Base-by-base conservation (phyloP, 352 stramenopile species). In the Phytopythium vexans region DNA sequence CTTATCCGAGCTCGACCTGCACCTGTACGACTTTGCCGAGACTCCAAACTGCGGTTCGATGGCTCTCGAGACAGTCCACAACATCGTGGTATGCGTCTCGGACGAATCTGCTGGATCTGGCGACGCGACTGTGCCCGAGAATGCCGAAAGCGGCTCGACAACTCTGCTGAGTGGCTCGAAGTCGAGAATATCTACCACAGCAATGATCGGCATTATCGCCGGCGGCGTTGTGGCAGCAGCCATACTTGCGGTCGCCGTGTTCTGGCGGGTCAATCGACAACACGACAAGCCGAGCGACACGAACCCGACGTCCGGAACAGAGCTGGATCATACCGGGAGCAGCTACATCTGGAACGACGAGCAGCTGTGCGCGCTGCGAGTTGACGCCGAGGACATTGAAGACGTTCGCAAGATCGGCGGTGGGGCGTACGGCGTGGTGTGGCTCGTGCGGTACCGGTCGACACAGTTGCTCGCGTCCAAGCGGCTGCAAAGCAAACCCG, bases 371-470 rank as follows among this genome's bases (percentile, higher is more conserved):
- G 51, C 52, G 14, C 49, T 82, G 5, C 62, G 68, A 27, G 32
- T 85, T n/a, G 67, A 74, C 41, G 40, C 12, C 1, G 57, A 77
- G 12, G 71, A 82, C 9, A 75, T 85, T n/a, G 41, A 77, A 42
- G 71, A 85, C 31, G 27, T 85, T 4, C 52, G 48, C n/a, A 68
- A 76, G 56, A 69, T 84, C 11, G 70, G 74, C 1, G 49, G 56
- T 27, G 70, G 74, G 8, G 64, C 47, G 10, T 56, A 48, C 47
- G 66, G 61, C 10, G 60, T 74, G n/a, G 66, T 82, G 0, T 82
- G 58, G 56, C 70, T 84, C 39, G 70, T 78, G 3, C 56, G 59
- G n/a, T 84, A 79, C 39, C 70, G 62, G 9, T 40, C 66, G 2
- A 52, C 53, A 0, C 56, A 68, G 11, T 36, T 74, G 3, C 38